Base-by-base conservation (phyloP, 768 basidiomycete species). In the Clitopilus hobsonii region DNA sequence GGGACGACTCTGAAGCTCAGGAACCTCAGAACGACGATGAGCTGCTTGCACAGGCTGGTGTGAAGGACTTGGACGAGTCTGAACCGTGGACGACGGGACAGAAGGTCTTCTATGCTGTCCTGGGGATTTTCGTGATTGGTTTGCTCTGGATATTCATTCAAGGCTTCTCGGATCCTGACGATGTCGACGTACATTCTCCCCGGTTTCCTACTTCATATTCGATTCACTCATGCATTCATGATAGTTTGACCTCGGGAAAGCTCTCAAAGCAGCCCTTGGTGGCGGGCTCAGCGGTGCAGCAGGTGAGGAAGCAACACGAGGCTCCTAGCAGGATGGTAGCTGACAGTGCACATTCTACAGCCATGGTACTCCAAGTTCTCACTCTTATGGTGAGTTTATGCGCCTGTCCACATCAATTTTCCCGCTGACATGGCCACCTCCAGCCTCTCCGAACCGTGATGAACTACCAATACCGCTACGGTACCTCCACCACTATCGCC, bases 391-490 rank as follows among this genome's bases (percentile, higher is more conserved):
- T 76, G 59, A 30, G 13, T 20, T 22, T 51, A 47, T 47, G 27
- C 50, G 54, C 38, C 13, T 24, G 48, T 41, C 5, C 23, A 49
- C 22, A 36, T 49, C 29, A 13, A n/a, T 23, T 51, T 57, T 57
- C 38, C 57, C 11, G 23, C 30, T n/a, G 25, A 27, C 32, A 14
- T 36, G 25, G 23, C 49, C n/a, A n/a, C n/a, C 23, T 24, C 11
- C 53, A 88, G 88, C 94, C 93, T 5, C 70, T 96, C n/a, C 83
- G 93, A n/a, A 97, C 95, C 2, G 80, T 94, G 54, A 98, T 98
- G 96, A 98, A 98, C 75, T 97, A 91, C 66, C 93, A 94, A 72
- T 94, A 94, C 67, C 83, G 88, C 52, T 94, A 84, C 65, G 94
- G 94, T n/a, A 88, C 87, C 1, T 80, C 84, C 1, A 84, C 84